Base-by-base conservation (phyloP, 192 early-diverging fungal species). In the Gonapodya sp. region DNA sequence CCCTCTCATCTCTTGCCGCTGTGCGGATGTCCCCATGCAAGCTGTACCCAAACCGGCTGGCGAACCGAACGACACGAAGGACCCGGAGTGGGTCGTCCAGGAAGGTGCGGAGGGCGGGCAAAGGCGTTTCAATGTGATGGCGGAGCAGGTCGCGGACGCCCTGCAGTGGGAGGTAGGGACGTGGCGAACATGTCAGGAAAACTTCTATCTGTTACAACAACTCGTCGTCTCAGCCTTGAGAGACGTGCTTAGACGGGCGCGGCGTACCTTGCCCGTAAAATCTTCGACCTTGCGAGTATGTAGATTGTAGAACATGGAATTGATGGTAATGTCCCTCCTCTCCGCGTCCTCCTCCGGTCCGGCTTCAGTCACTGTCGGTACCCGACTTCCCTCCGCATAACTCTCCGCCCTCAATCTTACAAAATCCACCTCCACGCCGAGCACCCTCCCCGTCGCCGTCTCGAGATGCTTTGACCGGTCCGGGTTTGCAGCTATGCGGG, bases 391-490 rank as follows among this genome's bases (percentile, higher is more conserved):
- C 34, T 93, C 91, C 36, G 88, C 86, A 86, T 99, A 99, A 1
- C 91, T 89, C 83, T 99, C 98, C 33, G 93, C 95, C 34, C 98
- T 87, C 82, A 99, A 84, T 84, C 98, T 97, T 31, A 97, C 96
- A 88, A 99, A 98, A 86, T 99, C 98, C 8, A 98, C 85, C 35
- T 89, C 84, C 82, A 89, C 86, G 18, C 89, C 95, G 80, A 94
- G 89, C 0, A 99, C 85, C 35, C 89, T 92, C 36, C 91, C 92
- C 14, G 95, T 98, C 0, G 98, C 98, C 0, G 98, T 99, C 85
- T 99, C 97, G 73, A 99, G 85, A 86, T 99, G 98, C 87, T 98
- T 99, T 46, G 94, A 95, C 83, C 94, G 93, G 64, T 96, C 96
- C 1, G 98, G 98, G 82, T 98, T 98, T 80, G 88, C 85, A 73